Conservation (phyloP, 176 grass and related monocot genomes). For the Saccharum officinarum region DNA sequence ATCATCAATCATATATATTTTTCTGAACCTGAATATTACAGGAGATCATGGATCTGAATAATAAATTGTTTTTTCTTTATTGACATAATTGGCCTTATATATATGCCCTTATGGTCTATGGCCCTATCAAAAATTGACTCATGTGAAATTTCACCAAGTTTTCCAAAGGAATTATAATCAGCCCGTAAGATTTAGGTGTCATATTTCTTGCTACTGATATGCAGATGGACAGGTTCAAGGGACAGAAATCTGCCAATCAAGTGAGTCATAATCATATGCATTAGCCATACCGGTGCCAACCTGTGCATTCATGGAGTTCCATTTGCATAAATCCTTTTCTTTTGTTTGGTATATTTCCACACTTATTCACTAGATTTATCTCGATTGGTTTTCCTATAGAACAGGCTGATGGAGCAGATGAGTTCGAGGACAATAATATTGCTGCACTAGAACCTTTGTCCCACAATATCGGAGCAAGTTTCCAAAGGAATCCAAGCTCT, state of each 20-base stretch:
- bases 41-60: neutral
- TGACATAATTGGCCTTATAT: neutral
- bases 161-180: neutral
- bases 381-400: slow-evolving; percentile 32
- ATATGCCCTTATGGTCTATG: neutral
- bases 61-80: neutral
- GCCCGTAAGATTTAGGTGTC: neutral
- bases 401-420: slow-evolving; percentile 43
- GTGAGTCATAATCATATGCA: slow-evolving; percentile 15
- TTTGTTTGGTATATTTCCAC: slow-evolving; percentile 7
- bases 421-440: slow-evolving; percentile 45
- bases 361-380: slow-evolving; percentile 39
- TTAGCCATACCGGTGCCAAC: neutral
- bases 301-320: neutral
- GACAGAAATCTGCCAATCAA: slow-evolving; percentile 10
- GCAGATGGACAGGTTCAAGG: slow-evolving; percentile 33
- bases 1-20: neutral
- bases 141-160: neutral
- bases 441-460: slow-evolving; percentile 17
- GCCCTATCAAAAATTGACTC: neutral
- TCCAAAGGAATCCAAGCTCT: slow-evolving; percentile 21
- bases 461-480: neutral
- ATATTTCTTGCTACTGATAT: slow-evolving; percentile 8
- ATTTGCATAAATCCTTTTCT: neutral
- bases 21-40: neutral